Evolutionary conservation across 306 rosid species (phyloP).

Genomic region (Trichosanthes truncata): DNA sequence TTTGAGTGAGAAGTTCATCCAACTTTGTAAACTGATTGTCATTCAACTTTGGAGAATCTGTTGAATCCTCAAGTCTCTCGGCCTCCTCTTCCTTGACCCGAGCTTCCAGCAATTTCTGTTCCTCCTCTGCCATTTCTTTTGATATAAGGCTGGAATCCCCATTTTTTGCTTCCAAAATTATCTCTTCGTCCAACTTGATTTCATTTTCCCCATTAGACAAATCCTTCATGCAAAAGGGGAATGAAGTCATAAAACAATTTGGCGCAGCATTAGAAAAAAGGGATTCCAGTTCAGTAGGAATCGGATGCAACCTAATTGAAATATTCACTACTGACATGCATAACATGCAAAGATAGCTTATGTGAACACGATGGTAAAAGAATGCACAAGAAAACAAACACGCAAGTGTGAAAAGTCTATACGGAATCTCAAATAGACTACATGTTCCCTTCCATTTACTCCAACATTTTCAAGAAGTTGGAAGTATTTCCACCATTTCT

Average conservation of each 20-base stretch:
- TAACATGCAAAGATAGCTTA: background rate
- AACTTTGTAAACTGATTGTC: constrained; percentile 64
- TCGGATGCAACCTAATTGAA: background rate
- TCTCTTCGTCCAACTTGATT: constrained; percentile 31
- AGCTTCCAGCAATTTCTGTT: constrained; percentile 45
- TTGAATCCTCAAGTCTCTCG: constrained; percentile 13
- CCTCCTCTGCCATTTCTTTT: constrained; percentile 42
- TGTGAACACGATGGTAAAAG: background rate
- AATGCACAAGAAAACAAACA: background rate
- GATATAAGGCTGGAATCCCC: constrained; percentile 38
- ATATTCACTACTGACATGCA: background rate
- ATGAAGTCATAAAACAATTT: background rate
- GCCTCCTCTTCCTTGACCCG: constrained; percentile 52
- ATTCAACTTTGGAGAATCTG: constrained; percentile 28
- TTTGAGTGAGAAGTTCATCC: constrained; percentile 84
- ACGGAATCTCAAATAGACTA: background rate
- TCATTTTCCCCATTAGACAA: constrained; percentile 24
- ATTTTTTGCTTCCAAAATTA: constrained; percentile 19
- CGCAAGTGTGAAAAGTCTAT: background rate
- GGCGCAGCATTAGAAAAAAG: background rate
- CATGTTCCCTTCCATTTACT: background rate
- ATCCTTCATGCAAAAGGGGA: constrained; percentile 26
- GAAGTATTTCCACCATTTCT: background rate
- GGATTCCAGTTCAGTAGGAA: background rate
- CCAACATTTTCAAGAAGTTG: background rate